Conservation (phyloP, 2,329 filamentous ascomycete species). For the Rugonectria rugulosa region DNA sequence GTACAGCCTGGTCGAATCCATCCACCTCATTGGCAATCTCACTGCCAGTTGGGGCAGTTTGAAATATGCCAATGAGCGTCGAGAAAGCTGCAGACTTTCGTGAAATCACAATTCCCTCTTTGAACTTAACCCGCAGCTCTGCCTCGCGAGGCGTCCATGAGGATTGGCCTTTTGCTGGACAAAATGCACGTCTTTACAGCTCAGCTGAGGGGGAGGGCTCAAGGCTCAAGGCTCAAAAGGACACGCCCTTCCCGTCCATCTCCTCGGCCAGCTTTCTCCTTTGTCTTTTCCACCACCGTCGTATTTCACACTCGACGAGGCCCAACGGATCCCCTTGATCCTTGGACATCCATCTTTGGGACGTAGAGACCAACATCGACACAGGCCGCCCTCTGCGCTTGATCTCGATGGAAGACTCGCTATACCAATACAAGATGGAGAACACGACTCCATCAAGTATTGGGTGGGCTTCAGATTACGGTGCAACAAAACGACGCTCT, state of each 20-base stretch:
- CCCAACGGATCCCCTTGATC: too few relatives aligned
- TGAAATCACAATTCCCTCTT: constrained; percentile 21
- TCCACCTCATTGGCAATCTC: too few relatives aligned
- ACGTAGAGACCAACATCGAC: too few relatives aligned
- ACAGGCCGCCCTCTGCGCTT: too few relatives aligned
- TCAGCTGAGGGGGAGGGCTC: not conserved
- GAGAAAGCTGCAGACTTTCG: not conserved
- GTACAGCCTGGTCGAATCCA: constrained; percentile 4
- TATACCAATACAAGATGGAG: constrained; percentile 4
- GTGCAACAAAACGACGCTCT: constrained; percentile 28
- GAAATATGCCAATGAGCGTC: constrained; percentile 11
- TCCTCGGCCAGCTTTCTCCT: not conserved
- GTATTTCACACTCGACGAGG: too few relatives aligned
- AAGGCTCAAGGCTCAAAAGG: constrained; percentile 2
- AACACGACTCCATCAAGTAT: constrained; percentile 6
- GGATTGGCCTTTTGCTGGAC: not conserved
- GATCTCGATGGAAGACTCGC: too few relatives aligned
- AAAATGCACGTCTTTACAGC: not conserved
- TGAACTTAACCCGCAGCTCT: not conserved
- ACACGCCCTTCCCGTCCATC: not conserved
- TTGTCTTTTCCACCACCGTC: not conserved
- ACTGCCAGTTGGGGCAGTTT: constrained; percentile 14
- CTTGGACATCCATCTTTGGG: too few relatives aligned
- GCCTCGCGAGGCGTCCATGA: constrained; percentile 12
- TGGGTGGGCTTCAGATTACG: constrained; percentile 8